These are phyloP conservation scores for Dictyostelium brefeldianum DNA, from an alignment of 78 protist genomes.

Conservation along the genomic window DNA sequence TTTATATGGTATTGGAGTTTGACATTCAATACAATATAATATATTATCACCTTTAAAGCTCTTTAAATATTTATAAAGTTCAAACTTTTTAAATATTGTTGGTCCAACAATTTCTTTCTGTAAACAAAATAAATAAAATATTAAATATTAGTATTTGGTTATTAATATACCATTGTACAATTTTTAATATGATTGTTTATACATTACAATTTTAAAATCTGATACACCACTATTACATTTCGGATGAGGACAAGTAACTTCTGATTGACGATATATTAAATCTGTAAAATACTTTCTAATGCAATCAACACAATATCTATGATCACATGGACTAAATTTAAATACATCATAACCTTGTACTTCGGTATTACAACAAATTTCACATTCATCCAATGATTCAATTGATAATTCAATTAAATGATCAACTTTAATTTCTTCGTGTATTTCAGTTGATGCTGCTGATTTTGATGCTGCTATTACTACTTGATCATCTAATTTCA, in stretches of 20 bases:
- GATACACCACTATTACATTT: neutral
- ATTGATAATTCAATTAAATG: neutral
- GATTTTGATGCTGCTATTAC: neutral
- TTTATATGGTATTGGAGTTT: conserved; percentile 28
- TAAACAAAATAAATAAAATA: neutral
- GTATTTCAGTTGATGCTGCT: neutral
- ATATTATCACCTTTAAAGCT: neutral
- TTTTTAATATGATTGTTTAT: neutral
- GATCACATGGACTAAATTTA: conserved; percentile 26
- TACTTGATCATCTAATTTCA: neutral
- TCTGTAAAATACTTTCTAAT: conserved; percentile 25
- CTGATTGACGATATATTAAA: conserved; percentile 33
- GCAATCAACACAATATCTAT: conserved; percentile 42
- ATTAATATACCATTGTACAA: neutral
- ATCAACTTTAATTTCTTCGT: conserved; percentile 8
- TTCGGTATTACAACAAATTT: conserved; percentile 25
- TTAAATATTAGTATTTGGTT: neutral
- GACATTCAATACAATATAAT: conserved; percentile 28
- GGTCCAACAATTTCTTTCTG: conserved; percentile 9
- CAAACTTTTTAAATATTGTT: neutral
- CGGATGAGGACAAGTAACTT: conserved; percentile 37
- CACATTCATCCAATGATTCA: conserved; percentile 26
- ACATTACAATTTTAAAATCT: neutral
- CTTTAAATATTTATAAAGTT: neutral
- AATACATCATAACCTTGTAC: neutral